These are phyloP conservation scores for Verruconis gallopava DNA, from an alignment of 2,329 filamentous ascomycete genomes.

Conservation along the genomic window DNA sequence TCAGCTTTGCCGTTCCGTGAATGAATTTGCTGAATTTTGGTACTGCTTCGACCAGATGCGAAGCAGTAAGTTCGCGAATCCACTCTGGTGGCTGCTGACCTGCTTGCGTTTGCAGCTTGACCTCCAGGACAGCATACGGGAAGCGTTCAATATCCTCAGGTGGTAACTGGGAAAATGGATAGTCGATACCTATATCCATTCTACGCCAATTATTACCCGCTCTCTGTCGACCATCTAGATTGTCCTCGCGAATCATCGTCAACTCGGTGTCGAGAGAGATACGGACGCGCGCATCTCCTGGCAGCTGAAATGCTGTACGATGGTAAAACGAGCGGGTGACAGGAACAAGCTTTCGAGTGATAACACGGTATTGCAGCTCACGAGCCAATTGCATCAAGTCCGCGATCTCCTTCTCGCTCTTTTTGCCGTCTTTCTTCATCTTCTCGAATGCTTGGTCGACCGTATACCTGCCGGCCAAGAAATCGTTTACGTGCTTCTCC, in stretches of 20 bases:
- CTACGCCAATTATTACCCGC: slow-evolving; percentile 86
- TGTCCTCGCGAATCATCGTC: slow-evolving; percentile 90
- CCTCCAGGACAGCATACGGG: slow-evolving; percentile 90
- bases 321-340: slow-evolving; percentile 97
- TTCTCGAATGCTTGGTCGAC: slow-evolving; percentile 91
- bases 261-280: slow-evolving; percentile 95
- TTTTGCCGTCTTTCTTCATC: slow-evolving; percentile 88
- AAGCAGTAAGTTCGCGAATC: slow-evolving; percentile 86
- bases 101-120: slow-evolving; percentile 92
- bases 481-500: slow-evolving; percentile 94
- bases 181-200: slow-evolving; percentile 96
- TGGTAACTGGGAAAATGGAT: slow-evolving; percentile 79
- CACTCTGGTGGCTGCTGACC: slow-evolving; percentile 93
- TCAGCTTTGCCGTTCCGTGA: slow-evolving; percentile 78
- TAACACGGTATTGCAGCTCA: slow-evolving; percentile 85
- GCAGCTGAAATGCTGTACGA: slow-evolving; percentile 92
- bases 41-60: slow-evolving; percentile 94
- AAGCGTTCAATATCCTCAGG: slow-evolving; percentile 78
- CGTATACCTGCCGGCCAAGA: slow-evolving; percentile 69
- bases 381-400: slow-evolving; percentile 80
- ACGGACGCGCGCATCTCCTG: slow-evolving; percentile 87
- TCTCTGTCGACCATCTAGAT: slow-evolving; percentile 65
- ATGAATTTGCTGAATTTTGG: slow-evolving; percentile 99
- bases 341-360: slow-evolving; percentile 75
- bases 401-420: slow-evolving; percentile 79